phyloP scores from a whole-genome alignment of 345 rosid genomes.

The Salix viminalis region DNA sequence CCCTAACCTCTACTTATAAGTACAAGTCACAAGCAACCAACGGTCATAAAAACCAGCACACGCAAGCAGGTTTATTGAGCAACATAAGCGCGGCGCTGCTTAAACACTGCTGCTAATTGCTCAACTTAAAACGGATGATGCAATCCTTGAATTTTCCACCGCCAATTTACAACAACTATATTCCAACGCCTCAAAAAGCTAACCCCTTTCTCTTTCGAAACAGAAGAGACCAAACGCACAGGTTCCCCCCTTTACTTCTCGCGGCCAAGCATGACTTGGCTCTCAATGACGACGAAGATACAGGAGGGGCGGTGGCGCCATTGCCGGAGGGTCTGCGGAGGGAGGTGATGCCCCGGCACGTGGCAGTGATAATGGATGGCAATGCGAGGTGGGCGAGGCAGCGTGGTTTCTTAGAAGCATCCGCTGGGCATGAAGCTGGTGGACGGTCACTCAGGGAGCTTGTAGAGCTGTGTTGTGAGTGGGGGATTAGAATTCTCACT shows the following conservation, averaged over 20 bases:
- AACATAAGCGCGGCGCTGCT: background rate
- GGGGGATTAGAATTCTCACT: slow-evolving; percentile 70
- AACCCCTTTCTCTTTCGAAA: background rate
- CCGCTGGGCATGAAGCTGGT: slow-evolving; percentile 67
- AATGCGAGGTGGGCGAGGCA: slow-evolving; percentile 70
- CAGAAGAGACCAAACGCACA: background rate
- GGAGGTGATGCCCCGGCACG: slow-evolving; percentile 66
- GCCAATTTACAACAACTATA: background rate
- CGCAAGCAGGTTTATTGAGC: background rate
- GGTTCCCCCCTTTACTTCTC: background rate
- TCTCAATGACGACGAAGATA: slow-evolving; percentile 21
- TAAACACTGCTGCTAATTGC: background rate
- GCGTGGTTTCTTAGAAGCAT: slow-evolving; percentile 37
- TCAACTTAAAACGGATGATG: background rate
- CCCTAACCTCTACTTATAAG: too few species aligned
- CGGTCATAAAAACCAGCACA: too few species aligned
- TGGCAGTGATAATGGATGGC: slow-evolving; percentile 84
- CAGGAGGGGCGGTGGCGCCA: slow-evolving; percentile 2
- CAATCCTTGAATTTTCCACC: slow-evolving; percentile 5
- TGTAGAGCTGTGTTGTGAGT: slow-evolving; percentile 41
- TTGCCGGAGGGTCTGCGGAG: slow-evolving; percentile 44
- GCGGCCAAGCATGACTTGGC: background rate
- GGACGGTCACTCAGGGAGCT: slow-evolving; percentile 52
- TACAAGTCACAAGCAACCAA: too few species aligned
- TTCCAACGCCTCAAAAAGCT: too few species aligned